Evolutionary conservation across 2,329 filamentous ascomycete species (phyloP), one percentile per base, ranked within the genome.

Genomic region (Trichophyton rubrum): DNA sequence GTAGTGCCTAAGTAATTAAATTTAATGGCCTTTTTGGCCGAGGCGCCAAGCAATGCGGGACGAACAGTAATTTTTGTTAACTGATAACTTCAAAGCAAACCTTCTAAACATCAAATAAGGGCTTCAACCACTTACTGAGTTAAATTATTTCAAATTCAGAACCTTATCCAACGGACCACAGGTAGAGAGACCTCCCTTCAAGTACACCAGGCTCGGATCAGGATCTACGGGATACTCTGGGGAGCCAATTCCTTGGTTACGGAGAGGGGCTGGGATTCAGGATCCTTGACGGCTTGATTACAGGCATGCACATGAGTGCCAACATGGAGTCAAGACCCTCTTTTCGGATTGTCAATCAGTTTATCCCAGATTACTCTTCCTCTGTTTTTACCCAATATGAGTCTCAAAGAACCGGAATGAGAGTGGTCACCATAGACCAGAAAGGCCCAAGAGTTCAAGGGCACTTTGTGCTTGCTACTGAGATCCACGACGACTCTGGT

Each of bases 401-500:
- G 70, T 99, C 93, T 4, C 85, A 90, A 67, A 82, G 90, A 64
- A 99, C 92, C 64, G 93, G 93, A 59, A 93, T 99, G 89, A 87
- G 91, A 67, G 88, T 96, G 38, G 85, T 96, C 45, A 89, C 96
- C 57, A 90, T 95, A 66, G 88, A 97, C 71, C 86, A 90, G 67
- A 85, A 93, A 71, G 92, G 93, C 0, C 93, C 93, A n/a, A 97
- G 96, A 73, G 83, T 96, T 63, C 87, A 89, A 66, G 93, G 93
- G 38, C 96, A 95, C 75, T 99, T 99, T 74, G 87, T 91, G 38
- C 81, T 99, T 59, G 93, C 93, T 38, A 99, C 93, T 2, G 93
- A 99, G 75, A 97, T 99, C 67, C 87, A 95, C 68, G 93, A 99
- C 76, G 90, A 99, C 73, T 97, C 92, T 9, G 93, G 93, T 45